These are phyloP conservation scores for Colletotrichum tabaci DNA, from an alignment of 2,329 filamentous ascomycete genomes.

Conservation along the genomic window DNA sequence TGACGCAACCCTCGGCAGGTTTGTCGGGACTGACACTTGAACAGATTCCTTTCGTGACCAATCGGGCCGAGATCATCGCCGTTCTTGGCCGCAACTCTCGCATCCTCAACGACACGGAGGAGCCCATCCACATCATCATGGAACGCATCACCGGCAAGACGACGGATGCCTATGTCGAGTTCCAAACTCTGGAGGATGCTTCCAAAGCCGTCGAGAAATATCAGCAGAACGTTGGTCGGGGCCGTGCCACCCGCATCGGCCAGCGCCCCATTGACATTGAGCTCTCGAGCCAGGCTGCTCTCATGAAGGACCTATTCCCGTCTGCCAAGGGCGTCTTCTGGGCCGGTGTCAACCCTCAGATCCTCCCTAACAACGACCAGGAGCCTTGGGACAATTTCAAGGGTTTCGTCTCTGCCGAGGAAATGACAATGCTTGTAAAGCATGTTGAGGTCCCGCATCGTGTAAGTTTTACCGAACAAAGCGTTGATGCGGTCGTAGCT, in stretches of 20 bases:
- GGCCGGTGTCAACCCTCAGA: constrained; percentile 62
- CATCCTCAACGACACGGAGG: constrained; percentile 67
- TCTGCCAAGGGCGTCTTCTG: constrained; percentile 70
- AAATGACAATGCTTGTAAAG: constrained; percentile 75
- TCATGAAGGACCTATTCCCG: constrained; percentile 76
- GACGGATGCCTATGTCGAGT: constrained; percentile 73
- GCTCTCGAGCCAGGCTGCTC: constrained; percentile 67
- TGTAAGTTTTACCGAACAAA: constrained; percentile 59
- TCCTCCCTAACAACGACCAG: constrained; percentile 51
- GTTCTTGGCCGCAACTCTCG: constrained; percentile 72
- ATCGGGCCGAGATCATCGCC: constrained; percentile 68
- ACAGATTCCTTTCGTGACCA: constrained; percentile 71
- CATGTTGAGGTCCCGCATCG: constrained; percentile 74
- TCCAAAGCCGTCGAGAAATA: constrained; percentile 66
- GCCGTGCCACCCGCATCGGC: constrained; percentile 66
- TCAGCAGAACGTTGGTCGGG: constrained; percentile 54
- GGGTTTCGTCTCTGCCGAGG: constrained; percentile 73
- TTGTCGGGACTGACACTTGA: constrained; percentile 14
- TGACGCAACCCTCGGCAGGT: not conserved
- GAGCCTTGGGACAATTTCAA: constrained; percentile 69
- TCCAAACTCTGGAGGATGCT: constrained; percentile 67
- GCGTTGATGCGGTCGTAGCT: not conserved
- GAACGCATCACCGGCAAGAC: constrained; percentile 75
- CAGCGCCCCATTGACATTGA: constrained; percentile 71
- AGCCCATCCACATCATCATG: constrained; percentile 76